phyloP scores from a whole-genome alignment of 305 asterid genomes.

The Fraxinus angustifolia region DNA sequence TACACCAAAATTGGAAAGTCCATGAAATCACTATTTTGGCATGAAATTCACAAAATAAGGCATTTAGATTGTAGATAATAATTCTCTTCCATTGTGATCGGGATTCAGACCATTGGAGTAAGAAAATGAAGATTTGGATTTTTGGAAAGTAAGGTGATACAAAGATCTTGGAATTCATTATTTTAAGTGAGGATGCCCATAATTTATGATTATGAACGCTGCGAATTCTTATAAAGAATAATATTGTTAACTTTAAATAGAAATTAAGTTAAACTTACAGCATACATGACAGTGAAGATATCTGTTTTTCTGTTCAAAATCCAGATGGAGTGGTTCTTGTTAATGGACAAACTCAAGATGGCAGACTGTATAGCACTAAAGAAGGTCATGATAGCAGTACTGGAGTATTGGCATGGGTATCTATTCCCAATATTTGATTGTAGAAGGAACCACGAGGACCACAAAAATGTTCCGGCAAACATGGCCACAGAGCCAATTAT shows the following conservation, averaged over 20 bases:
- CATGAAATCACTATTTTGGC: no score
- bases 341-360: slow-evolving; percentile 36
- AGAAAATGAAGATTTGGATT: no score
- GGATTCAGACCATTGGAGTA: no score
- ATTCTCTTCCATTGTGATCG: no score
- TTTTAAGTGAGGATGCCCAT: no score
- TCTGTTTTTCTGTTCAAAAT: slow-evolving; percentile 37
- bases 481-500: slow-evolving; percentile 49
- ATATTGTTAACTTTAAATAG: not conserved
- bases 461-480: slow-evolving; percentile 61
- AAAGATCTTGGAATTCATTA: no score
- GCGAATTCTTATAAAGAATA: not conserved
- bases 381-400: slow-evolving; percentile 66
- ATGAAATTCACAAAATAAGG: no score
- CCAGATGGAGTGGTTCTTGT: slow-evolving; percentile 53
- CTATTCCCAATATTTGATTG: slow-evolving; percentile 49
- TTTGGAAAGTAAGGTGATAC: no score
- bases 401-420: slow-evolving; percentile 72
- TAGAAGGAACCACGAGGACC: slow-evolving; percentile 76
- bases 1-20: no score
- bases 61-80: no score
- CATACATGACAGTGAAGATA: slow-evolving; percentile 44
- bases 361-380: slow-evolving; percentile 69
- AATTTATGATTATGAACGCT: no score
- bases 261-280: slow-evolving; percentile 41